Conservation (phyloP, 768 basidiomycete species). For the Pleurotus citrinopileatus region DNA sequence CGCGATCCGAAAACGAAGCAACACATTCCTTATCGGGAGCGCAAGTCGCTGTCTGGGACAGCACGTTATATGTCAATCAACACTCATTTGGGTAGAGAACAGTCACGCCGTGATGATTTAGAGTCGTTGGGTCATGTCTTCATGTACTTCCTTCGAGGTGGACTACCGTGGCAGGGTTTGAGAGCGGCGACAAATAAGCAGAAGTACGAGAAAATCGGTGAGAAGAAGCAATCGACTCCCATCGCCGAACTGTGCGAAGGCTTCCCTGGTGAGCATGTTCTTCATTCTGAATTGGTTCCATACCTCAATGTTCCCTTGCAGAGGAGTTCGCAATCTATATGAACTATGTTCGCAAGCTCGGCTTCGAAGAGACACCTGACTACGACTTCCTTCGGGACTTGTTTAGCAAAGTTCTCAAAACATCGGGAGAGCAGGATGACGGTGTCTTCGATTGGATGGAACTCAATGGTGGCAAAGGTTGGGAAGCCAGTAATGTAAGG, state of each 20-base stretch:
- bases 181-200: conserved; percentile 99
- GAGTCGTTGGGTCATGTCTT: conserved; percentile 98
- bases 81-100: conserved; percentile 94
- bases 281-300: conserved; percentile 5
- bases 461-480: conserved; percentile 90
- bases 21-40: conserved; percentile 98
- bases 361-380: conserved; percentile 96
- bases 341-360: conserved; percentile 98
- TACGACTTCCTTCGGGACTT: conserved; percentile 97
- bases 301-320: conserved; percentile 25
- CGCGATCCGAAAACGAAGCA: conserved; percentile 96
- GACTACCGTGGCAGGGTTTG: conserved; percentile 96
- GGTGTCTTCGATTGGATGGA: conserved; percentile 97
- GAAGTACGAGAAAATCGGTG: conserved; percentile 99
- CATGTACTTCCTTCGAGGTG: conserved; percentile 98
- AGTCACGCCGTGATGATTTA: conserved; percentile 91
- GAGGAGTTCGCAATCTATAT: conserved; percentile 99
- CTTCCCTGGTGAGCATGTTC: conserved; percentile 77
- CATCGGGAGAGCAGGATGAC: conserved; percentile 84
- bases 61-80: conserved; percentile 99
- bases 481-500: conserved; percentile 86
- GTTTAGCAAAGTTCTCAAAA: conserved; percentile 89
- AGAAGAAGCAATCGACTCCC: conserved; percentile 94
- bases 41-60: conserved; percentile 94
- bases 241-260: conserved; percentile 95